Conservation (phyloP, 2,329 filamentous ascomycete genomes). For the Cytospora leucostoma region DNA sequence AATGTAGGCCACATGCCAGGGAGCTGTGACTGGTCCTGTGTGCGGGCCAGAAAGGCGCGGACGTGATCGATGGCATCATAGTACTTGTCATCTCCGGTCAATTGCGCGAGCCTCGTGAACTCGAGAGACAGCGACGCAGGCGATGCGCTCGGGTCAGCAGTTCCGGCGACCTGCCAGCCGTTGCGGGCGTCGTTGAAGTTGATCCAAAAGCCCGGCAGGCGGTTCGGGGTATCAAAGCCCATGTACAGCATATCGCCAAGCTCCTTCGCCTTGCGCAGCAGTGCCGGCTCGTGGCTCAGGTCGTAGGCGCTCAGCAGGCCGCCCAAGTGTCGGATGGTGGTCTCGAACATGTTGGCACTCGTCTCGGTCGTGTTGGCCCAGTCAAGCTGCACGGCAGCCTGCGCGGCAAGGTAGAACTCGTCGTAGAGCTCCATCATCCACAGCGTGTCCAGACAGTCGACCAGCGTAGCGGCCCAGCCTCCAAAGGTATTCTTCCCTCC, state of each 20-base stretch:
- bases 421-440: slow-evolving; percentile 82
- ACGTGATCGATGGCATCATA: slow-evolving; percentile 66
- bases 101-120: slow-evolving; percentile 69
- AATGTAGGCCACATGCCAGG: slow-evolving; percentile 75
- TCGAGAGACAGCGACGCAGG: slow-evolving; percentile 67
- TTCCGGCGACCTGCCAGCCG: slow-evolving; percentile 39
- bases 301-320: slow-evolving; percentile 86
- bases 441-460: slow-evolving; percentile 79
- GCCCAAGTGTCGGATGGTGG: slow-evolving; percentile 86
- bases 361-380: slow-evolving; percentile 74
- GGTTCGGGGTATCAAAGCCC: slow-evolving; percentile 51
- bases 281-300: slow-evolving; percentile 68
- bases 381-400: slow-evolving; percentile 68
- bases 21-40: slow-evolving; percentile 68
- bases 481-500: slow-evolving; percentile 80
- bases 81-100: slow-evolving; percentile 69
- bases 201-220: slow-evolving; percentile 57
- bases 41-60: slow-evolving; percentile 66
- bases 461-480: slow-evolving; percentile 87
- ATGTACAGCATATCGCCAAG: slow-evolving; percentile 75
- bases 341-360: slow-evolving; percentile 79
- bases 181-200: slow-evolving; percentile 48
- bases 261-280: slow-evolving; percentile 77
- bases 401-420: slow-evolving; percentile 74
- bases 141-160: slow-evolving; percentile 40